phyloP scores from a whole-genome alignment of 495 filamentous ascomycete genomes.

The Darksidea phi region DNA sequence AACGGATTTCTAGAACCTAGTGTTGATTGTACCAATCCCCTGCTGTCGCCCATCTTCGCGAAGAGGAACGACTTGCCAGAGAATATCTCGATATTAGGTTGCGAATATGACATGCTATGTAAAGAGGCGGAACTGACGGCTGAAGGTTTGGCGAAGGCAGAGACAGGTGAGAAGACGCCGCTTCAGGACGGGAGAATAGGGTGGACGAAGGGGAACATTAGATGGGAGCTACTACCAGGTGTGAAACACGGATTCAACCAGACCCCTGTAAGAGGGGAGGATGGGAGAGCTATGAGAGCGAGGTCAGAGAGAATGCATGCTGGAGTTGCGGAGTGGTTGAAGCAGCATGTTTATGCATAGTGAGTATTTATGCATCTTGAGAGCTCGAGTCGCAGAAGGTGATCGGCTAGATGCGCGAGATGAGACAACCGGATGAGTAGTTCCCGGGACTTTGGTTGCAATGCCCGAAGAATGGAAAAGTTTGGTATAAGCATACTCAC shows the following conservation, averaged over 20 bases:
- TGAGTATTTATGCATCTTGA: too few species aligned
- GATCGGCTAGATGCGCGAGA: too few species aligned
- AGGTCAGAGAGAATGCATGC: not conserved
- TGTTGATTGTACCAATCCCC: not conserved
- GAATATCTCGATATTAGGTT: constrained; percentile 1
- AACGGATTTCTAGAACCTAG: not conserved
- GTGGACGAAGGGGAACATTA: constrained; percentile 5
- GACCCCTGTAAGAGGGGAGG: constrained; percentile 1
- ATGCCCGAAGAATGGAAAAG: too few species aligned
- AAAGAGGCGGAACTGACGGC: constrained; percentile 1
- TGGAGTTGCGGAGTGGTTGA: constrained; percentile 7
- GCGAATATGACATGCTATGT: constrained; percentile 5
- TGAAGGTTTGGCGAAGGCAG: not conserved
- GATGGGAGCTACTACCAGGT: constrained; percentile 1
- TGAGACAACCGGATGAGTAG: too few species aligned
- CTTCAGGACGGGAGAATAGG: not conserved
- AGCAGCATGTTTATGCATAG: constrained; percentile 2
- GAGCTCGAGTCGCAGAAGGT: too few species aligned
- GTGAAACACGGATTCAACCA: constrained; percentile 3
- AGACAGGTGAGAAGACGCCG: constrained; percentile 2
- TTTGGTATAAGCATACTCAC: too few species aligned
- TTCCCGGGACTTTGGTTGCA: too few species aligned
- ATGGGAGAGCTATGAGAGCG: not conserved
- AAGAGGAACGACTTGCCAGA: constrained; percentile 1
- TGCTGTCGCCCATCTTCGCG: constrained; percentile 4